Evolutionary conservation across 1,284 basidiomycete species (phyloP), one percentile per base, ranked within the genome.

Genomic region (Apiotrichum sp.): DNA sequence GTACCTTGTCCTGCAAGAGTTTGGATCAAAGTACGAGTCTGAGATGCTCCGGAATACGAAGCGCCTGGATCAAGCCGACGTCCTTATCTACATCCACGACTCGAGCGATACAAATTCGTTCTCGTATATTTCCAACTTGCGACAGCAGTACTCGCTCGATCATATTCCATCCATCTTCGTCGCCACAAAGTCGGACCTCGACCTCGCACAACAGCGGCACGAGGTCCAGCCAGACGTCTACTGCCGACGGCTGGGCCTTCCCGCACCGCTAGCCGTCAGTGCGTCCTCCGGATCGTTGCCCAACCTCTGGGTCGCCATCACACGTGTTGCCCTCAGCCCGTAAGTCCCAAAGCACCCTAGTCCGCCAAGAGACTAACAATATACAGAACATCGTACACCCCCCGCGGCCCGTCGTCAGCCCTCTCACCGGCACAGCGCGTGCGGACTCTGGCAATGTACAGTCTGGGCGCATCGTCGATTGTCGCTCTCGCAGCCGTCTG

Each of bases 141-240:
- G 95, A 88, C 93, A 98, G 88, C 92, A 95, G 82, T 96, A 97
- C 74, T 91, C 84, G 62, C 80, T 95, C 38, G 91, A 97, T 73
- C 86, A 91, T 71, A 89, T 96, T 72, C 93, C 95, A 9, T 90
- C 88, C 32, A 79, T 98, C 32, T 98, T 98, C 71, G 92, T 98
- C n/a, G 95, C 96, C 11, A 98, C 95, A 36, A 98, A 98, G 78
- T 93, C 92, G 7, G 95, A 98, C 73, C 82, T 97, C 39, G 95
- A 98, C 76, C 85, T 98, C 45, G 95, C 95, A 14, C 84, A 93
- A 68, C 92, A 95, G 87, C 82, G 95, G 69, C 93, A 98, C 73
- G 93, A 98, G 80, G 93, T 98, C 13, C 95, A 98, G 75, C 95
- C 95, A 41, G 95, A 98, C 71, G 90, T 93, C 11, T 98, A 98